Evolutionary conservation across 495 filamentous ascomycete genomes (phyloP).

Genomic region (Penicillium lagena): DNA sequence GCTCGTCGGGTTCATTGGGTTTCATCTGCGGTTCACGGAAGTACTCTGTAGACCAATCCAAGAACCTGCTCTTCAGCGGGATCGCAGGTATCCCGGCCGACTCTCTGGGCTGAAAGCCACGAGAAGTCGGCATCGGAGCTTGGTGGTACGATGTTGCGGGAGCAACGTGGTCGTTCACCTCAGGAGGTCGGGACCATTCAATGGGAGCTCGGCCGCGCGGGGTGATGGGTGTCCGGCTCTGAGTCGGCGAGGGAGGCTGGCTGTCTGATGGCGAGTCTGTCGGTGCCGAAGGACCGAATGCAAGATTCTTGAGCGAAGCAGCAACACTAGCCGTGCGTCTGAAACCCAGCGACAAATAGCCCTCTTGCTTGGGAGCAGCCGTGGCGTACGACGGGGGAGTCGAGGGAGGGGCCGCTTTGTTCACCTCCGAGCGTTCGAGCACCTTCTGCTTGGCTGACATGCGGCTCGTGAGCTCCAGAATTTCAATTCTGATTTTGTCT

Average conservation of each 20-base stretch:
- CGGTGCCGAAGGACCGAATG: slow-evolving; percentile 44
- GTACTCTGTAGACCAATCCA: slow-evolving; percentile 96
- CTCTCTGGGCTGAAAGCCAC: slow-evolving; percentile 59
- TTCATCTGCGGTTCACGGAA: slow-evolving; percentile 99
- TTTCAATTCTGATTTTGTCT: slow-evolving; percentile 69
- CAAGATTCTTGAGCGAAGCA: slow-evolving; percentile 62
- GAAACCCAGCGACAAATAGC: slow-evolving; percentile 59
- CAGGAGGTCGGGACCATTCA: slow-evolving; percentile 70
- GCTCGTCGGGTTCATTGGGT: slow-evolving; percentile 89
- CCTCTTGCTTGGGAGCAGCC: slow-evolving; percentile 49
- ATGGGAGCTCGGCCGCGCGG: slow-evolving; percentile 53
- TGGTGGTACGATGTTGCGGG: slow-evolving; percentile 67
- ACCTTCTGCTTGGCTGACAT: slow-evolving; percentile 41
- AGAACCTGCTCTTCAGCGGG: slow-evolving; percentile 74
- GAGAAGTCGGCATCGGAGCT: slow-evolving; percentile 68
- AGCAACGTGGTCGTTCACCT: slow-evolving; percentile 66
- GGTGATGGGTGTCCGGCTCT: slow-evolving; percentile 40
- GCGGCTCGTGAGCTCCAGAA: slow-evolving; percentile 52
- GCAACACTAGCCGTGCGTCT: slow-evolving; percentile 67
- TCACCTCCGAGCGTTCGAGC: slow-evolving; percentile 31
- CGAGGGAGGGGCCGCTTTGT: slow-evolving; percentile 38
- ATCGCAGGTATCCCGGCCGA: slow-evolving; percentile 50
- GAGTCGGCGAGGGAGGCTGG: slow-evolving; percentile 26
- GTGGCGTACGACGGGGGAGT: slow-evolving; percentile 39
- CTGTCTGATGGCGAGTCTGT: slow-evolving; percentile 20